phyloP scores from a whole-genome alignment of 108 stramenopile genomes.

The Pseudonitzschia multiseries region DNA sequence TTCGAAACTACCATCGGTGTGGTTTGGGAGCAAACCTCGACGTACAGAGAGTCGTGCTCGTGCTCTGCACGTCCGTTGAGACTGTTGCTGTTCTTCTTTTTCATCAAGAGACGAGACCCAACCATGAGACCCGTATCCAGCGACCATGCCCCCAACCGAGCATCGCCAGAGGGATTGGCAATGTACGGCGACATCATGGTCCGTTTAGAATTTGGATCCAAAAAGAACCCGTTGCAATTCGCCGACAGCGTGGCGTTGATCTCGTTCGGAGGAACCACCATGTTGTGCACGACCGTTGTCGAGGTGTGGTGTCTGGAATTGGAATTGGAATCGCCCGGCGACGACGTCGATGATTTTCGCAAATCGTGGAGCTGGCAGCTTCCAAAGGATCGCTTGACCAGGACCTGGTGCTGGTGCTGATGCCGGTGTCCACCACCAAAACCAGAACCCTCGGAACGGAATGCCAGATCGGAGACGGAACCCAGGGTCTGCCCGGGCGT shows the following conservation, averaged over 20 bases:
- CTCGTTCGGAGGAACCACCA: conserved; percentile 18
- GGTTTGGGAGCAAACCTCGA: conserved; percentile 26
- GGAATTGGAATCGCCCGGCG: not conserved
- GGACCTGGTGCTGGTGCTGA: not conserved
- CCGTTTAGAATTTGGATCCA: conserved; percentile 13
- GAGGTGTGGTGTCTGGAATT: not conserved
- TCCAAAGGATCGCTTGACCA: conserved; percentile 38
- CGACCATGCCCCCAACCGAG: conserved; percentile 33
- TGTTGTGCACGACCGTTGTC: conserved; percentile 16
- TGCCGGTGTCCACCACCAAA: too few species aligned
- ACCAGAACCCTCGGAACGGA: conserved; percentile 2
- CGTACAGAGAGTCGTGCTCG: conserved; percentile 12
- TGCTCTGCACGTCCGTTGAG: too few species aligned
- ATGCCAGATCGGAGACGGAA: conserved; percentile 32
- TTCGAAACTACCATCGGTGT: conserved; percentile 9
- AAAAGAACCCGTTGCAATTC: conserved; percentile 31
- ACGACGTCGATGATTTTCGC: conserved; percentile 19
- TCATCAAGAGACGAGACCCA: conserved; percentile 16
- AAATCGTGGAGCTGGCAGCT: conserved; percentile 34
- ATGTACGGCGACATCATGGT: conserved; percentile 34
- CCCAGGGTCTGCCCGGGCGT: conserved; percentile 8
- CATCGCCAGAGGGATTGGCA: conserved; percentile 6
- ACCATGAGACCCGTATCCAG: conserved; percentile 27
- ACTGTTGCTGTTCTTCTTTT: not conserved
- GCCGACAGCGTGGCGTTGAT: conserved; percentile 16